Evolutionary conservation across 495 filamentous ascomycete genomes (phyloP).

Genomic region (Penicillium pulvis): DNA sequence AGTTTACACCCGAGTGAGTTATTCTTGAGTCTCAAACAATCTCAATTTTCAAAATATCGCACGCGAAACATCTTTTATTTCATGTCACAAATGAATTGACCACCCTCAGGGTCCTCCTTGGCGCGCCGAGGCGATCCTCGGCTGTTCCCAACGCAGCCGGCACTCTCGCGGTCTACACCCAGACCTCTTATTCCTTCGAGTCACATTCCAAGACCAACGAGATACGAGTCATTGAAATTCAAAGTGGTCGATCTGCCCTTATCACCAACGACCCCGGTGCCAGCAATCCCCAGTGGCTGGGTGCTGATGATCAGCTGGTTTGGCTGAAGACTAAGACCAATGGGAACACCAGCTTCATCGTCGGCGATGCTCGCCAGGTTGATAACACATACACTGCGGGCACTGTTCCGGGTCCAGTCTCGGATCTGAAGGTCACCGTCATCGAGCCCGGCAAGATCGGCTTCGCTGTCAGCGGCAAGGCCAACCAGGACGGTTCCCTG

Average conservation of each 20-base stretch:
- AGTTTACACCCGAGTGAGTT: conserved; percentile 70
- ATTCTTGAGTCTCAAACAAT: neutral
- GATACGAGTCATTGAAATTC: conserved; percentile 73
- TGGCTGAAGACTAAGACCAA: conserved; percentile 66
- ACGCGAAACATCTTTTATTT: neutral
- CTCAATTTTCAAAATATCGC: neutral
- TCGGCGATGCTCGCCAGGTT: conserved; percentile 57
- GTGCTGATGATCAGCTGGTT: conserved; percentile 61
- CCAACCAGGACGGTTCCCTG: conserved; percentile 57
- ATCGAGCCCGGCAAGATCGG: conserved; percentile 66
- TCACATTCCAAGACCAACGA: conserved; percentile 73
- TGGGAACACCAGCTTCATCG: conserved; percentile 65
- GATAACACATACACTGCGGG: conserved; percentile 62
- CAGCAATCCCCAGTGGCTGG: conserved; percentile 78
- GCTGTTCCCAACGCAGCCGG: conserved; percentile 75
- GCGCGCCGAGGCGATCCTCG: conserved; percentile 76
- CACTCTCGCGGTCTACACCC: conserved; percentile 69
- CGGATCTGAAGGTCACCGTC: conserved; percentile 70
- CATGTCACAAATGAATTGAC: conserved; percentile 1
- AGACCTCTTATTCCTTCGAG: conserved; percentile 81
- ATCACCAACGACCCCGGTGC: conserved; percentile 64
- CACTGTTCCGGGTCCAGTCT: conserved; percentile 65
- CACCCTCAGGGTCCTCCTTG: conserved; percentile 65
- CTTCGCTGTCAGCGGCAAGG: conserved; percentile 66
- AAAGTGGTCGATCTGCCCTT: conserved; percentile 63